These are phyloP conservation scores for Pyrus betulifolia DNA, from an alignment of 306 rosid species.

Conservation along the genomic window DNA sequence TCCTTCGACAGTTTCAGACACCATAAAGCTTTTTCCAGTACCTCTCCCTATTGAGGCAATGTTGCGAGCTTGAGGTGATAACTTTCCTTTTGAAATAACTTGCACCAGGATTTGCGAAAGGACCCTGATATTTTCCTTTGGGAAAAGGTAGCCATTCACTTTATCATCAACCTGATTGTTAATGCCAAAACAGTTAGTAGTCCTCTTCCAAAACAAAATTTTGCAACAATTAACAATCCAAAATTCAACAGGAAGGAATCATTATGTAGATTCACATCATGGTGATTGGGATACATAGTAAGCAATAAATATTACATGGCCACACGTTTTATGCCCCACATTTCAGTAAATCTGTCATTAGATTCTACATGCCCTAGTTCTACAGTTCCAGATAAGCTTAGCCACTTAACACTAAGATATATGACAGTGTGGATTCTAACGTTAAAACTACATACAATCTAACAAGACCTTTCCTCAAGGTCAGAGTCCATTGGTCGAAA, in stretches of 20 bases:
- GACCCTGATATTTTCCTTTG: conserved; percentile 50
- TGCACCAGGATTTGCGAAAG: conserved; percentile 55
- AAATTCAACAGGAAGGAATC: background rate
- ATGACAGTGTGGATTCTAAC: background rate
- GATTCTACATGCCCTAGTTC: background rate
- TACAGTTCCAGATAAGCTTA: background rate
- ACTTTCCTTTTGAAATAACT: conserved; percentile 55
- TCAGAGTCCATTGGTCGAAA: background rate
- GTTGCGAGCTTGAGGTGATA: conserved; percentile 63
- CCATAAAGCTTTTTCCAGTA: conserved; percentile 66
- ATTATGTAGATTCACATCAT: background rate
- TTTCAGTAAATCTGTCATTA: background rate
- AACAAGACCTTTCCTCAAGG: background rate
- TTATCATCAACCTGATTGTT: conserved; percentile 70
- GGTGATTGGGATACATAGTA: background rate
- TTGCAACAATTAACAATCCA: background rate
- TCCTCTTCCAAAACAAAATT: conserved; percentile 8
- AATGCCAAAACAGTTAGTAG: conserved; percentile 32
- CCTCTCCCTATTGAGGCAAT: conserved; percentile 67
- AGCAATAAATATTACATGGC: background rate
- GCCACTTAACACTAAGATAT: background rate
- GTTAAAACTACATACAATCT: background rate
- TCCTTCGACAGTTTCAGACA: conserved; percentile 61
- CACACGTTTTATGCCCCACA: background rate
- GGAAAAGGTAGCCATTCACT: conserved; percentile 86